Evolutionary conservation across 345 rosid species (phyloP), one percentile per base, ranked within the genome.

Genomic region (Brassica nigra): DNA sequence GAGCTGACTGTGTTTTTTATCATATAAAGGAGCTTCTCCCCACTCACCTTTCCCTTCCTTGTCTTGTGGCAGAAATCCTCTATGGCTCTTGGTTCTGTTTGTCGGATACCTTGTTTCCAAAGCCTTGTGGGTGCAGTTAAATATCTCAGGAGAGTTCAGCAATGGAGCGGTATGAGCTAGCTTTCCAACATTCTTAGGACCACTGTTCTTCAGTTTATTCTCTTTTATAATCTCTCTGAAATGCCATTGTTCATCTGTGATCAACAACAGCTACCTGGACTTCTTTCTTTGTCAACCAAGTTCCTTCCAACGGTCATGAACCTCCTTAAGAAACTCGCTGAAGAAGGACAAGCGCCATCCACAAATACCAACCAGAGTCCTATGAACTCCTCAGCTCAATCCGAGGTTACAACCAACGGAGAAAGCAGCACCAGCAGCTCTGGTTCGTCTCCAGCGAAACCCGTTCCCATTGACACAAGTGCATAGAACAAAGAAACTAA

Each of bases 121-220:
- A 86, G 98, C 99, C 80, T 84, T 93, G 30, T 96, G 99, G 99
- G 95, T 90, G 84, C 99, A 93, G 81, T 85, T 93, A 66, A 94
- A 96, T 78, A 81, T 96, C 75, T 79, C 97, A 11, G 93, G 91
- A 49, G 97, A 88, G 85, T 96, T 96, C 86, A 91, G 80, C 42
- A 75, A 92, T 75, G 99, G 99, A 36, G 88, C 89, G 83, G 99
- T 96, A 79, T 87, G 98, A 20, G 76, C 68, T 8, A 20, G 18
- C 27, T 16, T 42, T 28, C 66, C 59, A 66, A 23, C 74, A 70
- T 71, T 62, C 28, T 28, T 77, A 14, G 18, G 44, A 59, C 68
- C 8, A 20, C 31, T 80, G 34, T 63, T 80, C 61, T 69, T 64
- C 33, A 33, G 7, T 42, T 44, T 58, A 52, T 63, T 76, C 44